Evolutionary conservation across 2,329 filamentous ascomycete genomes (phyloP).

Genomic region (Pseudogymnoascus sp.): DNA sequence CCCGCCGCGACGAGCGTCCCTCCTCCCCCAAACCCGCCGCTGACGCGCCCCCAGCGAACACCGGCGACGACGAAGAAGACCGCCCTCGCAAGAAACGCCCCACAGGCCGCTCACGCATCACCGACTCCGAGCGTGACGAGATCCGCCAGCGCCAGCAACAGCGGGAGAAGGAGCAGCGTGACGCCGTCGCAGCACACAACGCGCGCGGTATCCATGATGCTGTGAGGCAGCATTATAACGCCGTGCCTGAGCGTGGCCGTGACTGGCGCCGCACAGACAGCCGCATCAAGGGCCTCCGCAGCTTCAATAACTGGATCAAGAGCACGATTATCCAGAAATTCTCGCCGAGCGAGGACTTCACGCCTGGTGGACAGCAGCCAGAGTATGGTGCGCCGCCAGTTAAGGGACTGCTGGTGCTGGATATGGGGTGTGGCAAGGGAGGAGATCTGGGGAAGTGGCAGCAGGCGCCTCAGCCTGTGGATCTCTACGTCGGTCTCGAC

Average conservation of each 20-base stretch:
- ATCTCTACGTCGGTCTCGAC: constrained; percentile 89
- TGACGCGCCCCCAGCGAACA: constrained; percentile 29
- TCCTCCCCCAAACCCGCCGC: constrained; percentile 31
- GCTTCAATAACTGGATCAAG: constrained; percentile 99
- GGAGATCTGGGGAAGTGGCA: constrained; percentile 96
- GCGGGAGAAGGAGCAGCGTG: constrained; percentile 45
- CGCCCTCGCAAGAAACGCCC: constrained; percentile 63
- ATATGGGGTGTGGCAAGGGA: constrained; percentile 94
- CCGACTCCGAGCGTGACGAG: constrained; percentile 58
- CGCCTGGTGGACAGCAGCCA: constrained; percentile 49
- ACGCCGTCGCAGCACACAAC: constrained; percentile 21
- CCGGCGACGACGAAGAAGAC: constrained; percentile 24
- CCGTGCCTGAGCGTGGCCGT: constrained; percentile 83
- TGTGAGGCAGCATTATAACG: constrained; percentile 91
- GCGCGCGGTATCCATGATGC: constrained; percentile 68
- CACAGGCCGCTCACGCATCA: constrained; percentile 59
- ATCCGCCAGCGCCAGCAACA: constrained; percentile 54
- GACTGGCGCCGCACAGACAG: constrained; percentile 94
- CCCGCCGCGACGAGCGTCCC: constrained; percentile 22
- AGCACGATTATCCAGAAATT: constrained; percentile 96
- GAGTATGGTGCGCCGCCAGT: constrained; percentile 23
- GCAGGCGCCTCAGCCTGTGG: constrained; percentile 81
- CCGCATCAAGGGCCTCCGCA: constrained; percentile 87
- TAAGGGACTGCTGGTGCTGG: constrained; percentile 70
- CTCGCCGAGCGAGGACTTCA: constrained; percentile 69